Conservation (phyloP, 495 filamentous ascomycete species). For the Penicillium manginii region DNA sequence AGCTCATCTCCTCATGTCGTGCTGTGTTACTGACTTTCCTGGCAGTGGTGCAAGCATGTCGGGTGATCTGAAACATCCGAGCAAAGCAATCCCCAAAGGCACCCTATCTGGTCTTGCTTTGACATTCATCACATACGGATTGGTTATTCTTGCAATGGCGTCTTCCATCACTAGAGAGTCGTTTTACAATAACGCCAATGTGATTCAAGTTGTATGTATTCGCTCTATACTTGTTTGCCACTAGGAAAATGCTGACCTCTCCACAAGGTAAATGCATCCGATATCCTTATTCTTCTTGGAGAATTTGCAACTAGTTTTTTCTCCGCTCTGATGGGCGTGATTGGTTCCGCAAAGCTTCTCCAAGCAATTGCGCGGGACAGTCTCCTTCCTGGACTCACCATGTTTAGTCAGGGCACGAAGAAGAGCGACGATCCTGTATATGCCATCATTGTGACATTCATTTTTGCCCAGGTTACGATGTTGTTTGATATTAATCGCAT, state of each 20-base stretch:
- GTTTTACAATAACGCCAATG: constrained; percentile 73
- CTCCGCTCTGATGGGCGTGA: constrained; percentile 84
- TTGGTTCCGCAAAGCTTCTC: constrained; percentile 84
- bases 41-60: constrained; percentile 84
- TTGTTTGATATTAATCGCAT: constrained; percentile 87
- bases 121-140: constrained; percentile 74
- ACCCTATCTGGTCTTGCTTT: constrained; percentile 76
- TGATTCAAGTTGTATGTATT: constrained; percentile 69
- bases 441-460: constrained; percentile 77
- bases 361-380: constrained; percentile 83
- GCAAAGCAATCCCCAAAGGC: constrained; percentile 81
- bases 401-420: constrained; percentile 77
- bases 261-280: constrained; percentile 70
- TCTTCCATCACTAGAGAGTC: constrained; percentile 74
- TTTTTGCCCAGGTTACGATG: constrained; percentile 79
- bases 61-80: constrained; percentile 80
- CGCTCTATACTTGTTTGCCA: neutral
- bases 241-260: constrained; percentile 14
- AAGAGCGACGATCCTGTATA: constrained; percentile 75
- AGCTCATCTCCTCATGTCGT: neutral
- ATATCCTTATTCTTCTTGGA: constrained; percentile 73
- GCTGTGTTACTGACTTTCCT: constrained; percentile 25
- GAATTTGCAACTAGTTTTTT: constrained; percentile 85
- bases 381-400: constrained; percentile 72
- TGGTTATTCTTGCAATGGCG: constrained; percentile 82